Conservation (phyloP, 495 filamentous ascomycete species). For the Podospora pseudopauciseta region DNA sequence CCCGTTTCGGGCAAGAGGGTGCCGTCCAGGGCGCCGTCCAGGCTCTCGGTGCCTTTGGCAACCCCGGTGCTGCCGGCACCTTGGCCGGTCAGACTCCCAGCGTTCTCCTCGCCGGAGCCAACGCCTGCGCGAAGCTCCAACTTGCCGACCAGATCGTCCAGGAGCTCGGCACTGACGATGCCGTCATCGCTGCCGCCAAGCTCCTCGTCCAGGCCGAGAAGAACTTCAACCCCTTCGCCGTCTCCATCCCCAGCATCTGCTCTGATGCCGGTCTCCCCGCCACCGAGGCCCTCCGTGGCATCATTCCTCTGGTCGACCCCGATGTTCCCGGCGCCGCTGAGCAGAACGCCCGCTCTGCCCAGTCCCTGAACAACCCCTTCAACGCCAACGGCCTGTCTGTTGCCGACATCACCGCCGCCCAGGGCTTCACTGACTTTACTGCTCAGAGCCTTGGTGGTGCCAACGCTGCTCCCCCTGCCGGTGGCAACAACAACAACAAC, state of each 20-base stretch:
- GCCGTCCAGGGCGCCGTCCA: constrained; percentile 41
- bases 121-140: constrained; percentile 57
- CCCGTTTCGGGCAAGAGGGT: constrained; percentile 56
- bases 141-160: constrained; percentile 57
- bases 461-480: constrained; percentile 21
- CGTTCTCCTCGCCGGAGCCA: constrained; percentile 53
- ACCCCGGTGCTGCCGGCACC: constrained; percentile 51
- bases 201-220: constrained; percentile 61
- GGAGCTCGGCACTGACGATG: constrained; percentile 48
- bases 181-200: constrained; percentile 54
- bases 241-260: constrained; percentile 54
- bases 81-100: constrained; percentile 51
- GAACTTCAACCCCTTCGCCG: constrained; percentile 62
- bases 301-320: constrained; percentile 59
- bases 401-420: constrained; percentile 49
- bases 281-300: constrained; percentile 55
- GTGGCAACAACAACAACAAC: constrained; percentile 19
- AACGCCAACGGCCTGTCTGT: constrained; percentile 51
- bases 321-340: constrained; percentile 48
- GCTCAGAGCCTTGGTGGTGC: constrained; percentile 35
- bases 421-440: constrained; percentile 58
- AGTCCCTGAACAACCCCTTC: constrained; percentile 49
- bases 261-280: constrained; percentile 53
- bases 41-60: constrained; percentile 45
- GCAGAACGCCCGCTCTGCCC: constrained; percentile 52